phyloP scores from a whole-genome alignment of 495 filamentous ascomycete species.

The Aspergillus nanangensis region DNA sequence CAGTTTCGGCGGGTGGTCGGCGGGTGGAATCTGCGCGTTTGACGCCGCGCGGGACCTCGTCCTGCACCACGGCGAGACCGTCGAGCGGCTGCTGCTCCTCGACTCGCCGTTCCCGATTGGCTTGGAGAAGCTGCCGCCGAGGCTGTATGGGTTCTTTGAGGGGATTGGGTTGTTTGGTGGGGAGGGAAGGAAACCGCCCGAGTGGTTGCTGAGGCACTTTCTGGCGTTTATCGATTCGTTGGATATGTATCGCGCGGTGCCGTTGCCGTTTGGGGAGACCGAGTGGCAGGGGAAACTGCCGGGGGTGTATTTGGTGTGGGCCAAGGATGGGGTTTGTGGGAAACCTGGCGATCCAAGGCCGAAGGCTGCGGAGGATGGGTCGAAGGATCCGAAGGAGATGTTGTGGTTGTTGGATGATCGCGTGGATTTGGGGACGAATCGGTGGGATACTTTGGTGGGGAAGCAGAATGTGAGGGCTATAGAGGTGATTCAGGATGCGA shows the following conservation, averaged over 20 bases:
- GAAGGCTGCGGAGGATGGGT: slow-evolving; percentile 58
- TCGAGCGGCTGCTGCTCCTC: background rate
- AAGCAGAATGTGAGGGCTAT: slow-evolving; percentile 19
- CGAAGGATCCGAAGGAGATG: slow-evolving; percentile 50
- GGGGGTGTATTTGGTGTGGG: slow-evolving; percentile 68
- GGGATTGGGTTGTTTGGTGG: slow-evolving; percentile 77
- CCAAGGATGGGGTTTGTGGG: slow-evolving; percentile 74
- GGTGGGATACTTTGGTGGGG: slow-evolving; percentile 74
- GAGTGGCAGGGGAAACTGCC: no score
- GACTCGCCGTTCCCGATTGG: slow-evolving; percentile 41
- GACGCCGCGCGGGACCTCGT: slow-evolving; percentile 2
- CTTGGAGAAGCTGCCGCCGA: slow-evolving; percentile 71
- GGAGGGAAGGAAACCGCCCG: slow-evolving; percentile 45
- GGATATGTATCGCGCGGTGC: slow-evolving; percentile 61
- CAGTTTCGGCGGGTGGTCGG: slow-evolving; percentile 4
- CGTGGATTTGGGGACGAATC: slow-evolving; percentile 70
- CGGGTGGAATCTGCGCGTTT: slow-evolving; percentile 4
- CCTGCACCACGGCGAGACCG: background rate
- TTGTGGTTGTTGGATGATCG: slow-evolving; percentile 76
- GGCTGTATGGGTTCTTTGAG: slow-evolving; percentile 77
- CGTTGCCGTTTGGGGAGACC: no score
- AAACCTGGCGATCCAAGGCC: slow-evolving; percentile 64
- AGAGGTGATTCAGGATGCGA: slow-evolving; percentile 34
- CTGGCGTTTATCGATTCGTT: slow-evolving; percentile 69
- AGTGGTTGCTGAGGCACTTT: slow-evolving; percentile 85